These are phyloP conservation scores for Cladosporium austrohemisphaericum DNA, from an alignment of 2,329 filamentous ascomycete genomes.

Conservation along the genomic window DNA sequence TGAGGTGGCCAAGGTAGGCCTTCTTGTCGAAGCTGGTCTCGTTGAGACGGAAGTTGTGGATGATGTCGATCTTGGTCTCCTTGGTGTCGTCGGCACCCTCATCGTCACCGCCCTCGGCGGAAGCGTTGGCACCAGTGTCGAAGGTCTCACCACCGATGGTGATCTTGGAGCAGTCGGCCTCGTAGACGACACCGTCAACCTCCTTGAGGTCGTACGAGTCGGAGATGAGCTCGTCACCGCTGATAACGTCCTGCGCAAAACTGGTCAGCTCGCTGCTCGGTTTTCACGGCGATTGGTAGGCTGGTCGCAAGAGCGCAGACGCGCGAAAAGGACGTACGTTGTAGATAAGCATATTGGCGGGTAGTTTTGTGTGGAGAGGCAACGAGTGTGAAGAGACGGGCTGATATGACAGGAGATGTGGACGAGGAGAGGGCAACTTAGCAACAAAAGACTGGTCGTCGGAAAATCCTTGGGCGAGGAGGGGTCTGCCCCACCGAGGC, in stretches of 20 bases:
- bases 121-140: constrained; percentile 93
- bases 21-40: constrained; percentile 83
- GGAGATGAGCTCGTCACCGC: constrained; percentile 92
- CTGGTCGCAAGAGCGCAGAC: not conserved
- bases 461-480: too few species aligned
- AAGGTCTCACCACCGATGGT: constrained; percentile 70
- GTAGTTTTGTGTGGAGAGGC: not conserved
- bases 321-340: constrained; percentile 51
- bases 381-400: constrained; percentile 11
- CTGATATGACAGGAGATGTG: constrained; percentile 10
- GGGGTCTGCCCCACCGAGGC: too few species aligned
- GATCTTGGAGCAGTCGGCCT: constrained; percentile 91
- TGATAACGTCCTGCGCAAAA: constrained; percentile 71
- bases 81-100: constrained; percentile 61
- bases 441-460: too few species aligned
- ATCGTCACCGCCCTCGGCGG: constrained; percentile 78
- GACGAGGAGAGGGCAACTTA: constrained; percentile 3
- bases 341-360: constrained; percentile 55
- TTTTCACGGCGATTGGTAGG: constrained; percentile 9
- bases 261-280: not conserved
- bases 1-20: constrained; percentile 75
- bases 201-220: constrained; percentile 85
- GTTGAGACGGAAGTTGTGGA: constrained; percentile 86
- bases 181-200: constrained; percentile 76
- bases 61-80: constrained; percentile 84